Evolutionary conservation across 2,329 filamentous ascomycete species (phyloP).

Genomic region (Pyricularia grisea): DNA sequence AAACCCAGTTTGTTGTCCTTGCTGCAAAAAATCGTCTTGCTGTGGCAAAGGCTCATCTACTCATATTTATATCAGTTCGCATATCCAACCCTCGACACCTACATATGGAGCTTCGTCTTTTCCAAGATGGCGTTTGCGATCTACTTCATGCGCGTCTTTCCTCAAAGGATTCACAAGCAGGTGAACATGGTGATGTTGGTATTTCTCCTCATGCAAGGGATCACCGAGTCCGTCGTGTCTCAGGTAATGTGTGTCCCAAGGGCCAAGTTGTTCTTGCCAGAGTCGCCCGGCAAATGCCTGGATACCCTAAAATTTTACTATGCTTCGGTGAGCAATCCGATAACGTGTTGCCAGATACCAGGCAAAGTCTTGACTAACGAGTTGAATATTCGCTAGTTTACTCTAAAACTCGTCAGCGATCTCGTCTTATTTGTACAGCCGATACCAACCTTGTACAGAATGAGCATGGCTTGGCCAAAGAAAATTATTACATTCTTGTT

Average conservation of each 20-base stretch:
- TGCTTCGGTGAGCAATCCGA: not conserved
- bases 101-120: slow-evolving; percentile 3
- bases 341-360: not conserved
- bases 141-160: slow-evolving; percentile 2
- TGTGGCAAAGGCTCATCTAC: not conserved
- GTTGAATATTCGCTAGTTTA: slow-evolving; percentile 1
- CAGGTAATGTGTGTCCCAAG: slow-evolving; percentile 1
- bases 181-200: not conserved
- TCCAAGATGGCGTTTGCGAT: slow-evolving; percentile 6
- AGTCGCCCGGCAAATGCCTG: not conserved
- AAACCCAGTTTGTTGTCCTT: not conserved
- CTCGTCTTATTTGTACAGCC: slow-evolving; percentile 5
- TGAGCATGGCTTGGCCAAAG: not conserved
- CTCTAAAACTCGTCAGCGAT: slow-evolving; percentile 3
- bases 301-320: slow-evolving; percentile 1
- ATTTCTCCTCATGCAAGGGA: not conserved
- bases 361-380: not conserved
- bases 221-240: not conserved
- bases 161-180: not conserved
- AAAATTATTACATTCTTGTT: not conserved
- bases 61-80: not conserved
- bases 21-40: too few species aligned
- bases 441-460: slow-evolving; percentile 1
- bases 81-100: not conserved
- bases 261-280: not conserved